Conservation (phyloP, 2,329 filamentous ascomycete species). For the Ceratocystis eucalypticola region DNA sequence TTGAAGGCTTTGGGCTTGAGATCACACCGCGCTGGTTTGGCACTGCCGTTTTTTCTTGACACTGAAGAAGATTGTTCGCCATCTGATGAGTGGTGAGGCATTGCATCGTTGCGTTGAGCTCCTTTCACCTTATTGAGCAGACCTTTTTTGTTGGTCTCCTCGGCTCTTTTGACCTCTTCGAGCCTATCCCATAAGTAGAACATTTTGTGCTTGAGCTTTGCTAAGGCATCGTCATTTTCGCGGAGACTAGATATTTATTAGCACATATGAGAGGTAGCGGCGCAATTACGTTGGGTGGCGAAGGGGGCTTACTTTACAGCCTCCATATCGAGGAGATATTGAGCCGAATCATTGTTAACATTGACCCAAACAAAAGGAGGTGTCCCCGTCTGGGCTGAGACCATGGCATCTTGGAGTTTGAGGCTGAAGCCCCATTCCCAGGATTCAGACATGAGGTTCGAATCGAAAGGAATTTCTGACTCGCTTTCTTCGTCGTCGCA, state of each 20-base stretch:
- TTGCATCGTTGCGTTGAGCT: slow-evolving; percentile 22
- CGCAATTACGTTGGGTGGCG: background rate
- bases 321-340: slow-evolving; percentile 36
- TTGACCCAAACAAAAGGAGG: slow-evolving; percentile 42
- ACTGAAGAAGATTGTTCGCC: slow-evolving; percentile 22
- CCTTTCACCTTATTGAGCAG: background rate
- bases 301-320: slow-evolving; percentile 30
- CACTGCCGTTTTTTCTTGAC: background rate
- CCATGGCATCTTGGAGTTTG: slow-evolving; percentile 54
- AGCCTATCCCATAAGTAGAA: slow-evolving; percentile 78
- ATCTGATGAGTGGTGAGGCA: slow-evolving; percentile 30
- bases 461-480: background rate
- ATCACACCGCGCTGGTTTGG: slow-evolving; percentile 17
- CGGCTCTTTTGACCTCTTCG: slow-evolving; percentile 48
- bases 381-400: background rate
- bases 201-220: slow-evolving; percentile 51
- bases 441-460: slow-evolving; percentile 23
- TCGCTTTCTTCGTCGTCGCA: slow-evolving; percentile 26
- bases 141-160: slow-evolving; percentile 8
- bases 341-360: slow-evolving; percentile 45
- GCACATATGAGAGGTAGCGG: background rate
- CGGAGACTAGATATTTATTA: slow-evolving; percentile 34
- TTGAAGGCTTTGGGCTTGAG: slow-evolving; percentile 38
- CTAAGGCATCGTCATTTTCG: slow-evolving; percentile 35
- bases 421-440: slow-evolving; percentile 85